Percentiles rank a stretch among this genome's conserved stretches.
Evolutionary conservation across 768 basidiomycete species (phyloP).

Genomic region (Saitozyma sp.): DNA sequence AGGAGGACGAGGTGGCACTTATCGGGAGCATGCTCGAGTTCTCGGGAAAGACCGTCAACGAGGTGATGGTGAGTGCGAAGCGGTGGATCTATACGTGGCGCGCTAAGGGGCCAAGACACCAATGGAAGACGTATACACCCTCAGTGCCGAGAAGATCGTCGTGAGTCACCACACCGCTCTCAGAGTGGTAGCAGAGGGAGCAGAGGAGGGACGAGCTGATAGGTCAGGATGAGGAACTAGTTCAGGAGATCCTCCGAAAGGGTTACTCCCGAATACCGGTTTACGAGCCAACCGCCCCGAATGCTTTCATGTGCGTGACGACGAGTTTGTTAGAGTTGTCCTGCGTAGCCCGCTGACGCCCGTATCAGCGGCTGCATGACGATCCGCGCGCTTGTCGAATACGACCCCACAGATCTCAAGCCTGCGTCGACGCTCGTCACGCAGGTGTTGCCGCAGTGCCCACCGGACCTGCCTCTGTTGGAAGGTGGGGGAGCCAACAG

Average conservation of each 20-base stretch:
- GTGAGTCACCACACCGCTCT: constrained; percentile 18
- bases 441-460: constrained; percentile 40
- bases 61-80: constrained; percentile 37
- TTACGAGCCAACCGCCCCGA: constrained; percentile 36
- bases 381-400: constrained; percentile 35
- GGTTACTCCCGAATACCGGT: constrained; percentile 47
- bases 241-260: constrained; percentile 36
- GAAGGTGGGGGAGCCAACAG: constrained; percentile 28
- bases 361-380: constrained; percentile 28
- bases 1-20: constrained; percentile 42
- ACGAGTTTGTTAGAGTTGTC: not conserved
- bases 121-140: constrained; percentile 37
- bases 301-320: constrained; percentile 36
- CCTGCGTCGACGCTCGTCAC: constrained; percentile 32
- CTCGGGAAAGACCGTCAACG: constrained; percentile 42
- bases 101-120: constrained; percentile 30
- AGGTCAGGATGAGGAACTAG: constrained; percentile 7
- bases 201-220: constrained; percentile 27
- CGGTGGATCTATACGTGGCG: not conserved
- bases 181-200: not conserved
- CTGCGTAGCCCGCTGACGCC: not conserved
- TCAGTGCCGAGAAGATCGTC: constrained; percentile 42
- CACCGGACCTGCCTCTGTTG: constrained; percentile 37
- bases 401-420: constrained; percentile 41
- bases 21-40: constrained; percentile 47